Evolutionary conservation across 1,139 yeast species (phyloP).

Genomic region (Suhomyces yuchorum): DNA sequence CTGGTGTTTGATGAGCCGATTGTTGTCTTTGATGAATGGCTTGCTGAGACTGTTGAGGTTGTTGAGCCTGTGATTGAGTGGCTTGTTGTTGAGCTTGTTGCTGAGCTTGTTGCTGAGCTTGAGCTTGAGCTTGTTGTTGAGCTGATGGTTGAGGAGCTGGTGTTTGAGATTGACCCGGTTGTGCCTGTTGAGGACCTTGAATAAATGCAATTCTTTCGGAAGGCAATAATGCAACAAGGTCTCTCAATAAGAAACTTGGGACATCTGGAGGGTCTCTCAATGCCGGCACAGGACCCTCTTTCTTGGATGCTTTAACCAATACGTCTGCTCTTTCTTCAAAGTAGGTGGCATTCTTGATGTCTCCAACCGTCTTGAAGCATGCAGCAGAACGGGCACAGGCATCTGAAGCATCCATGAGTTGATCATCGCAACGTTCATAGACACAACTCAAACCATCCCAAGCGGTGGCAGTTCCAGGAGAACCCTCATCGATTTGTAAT

Average conservation of each 20-base stretch:
- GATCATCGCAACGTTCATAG: slow-evolving; percentile 65
- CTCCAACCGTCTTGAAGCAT: slow-evolving; percentile 54
- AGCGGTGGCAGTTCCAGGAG: slow-evolving; percentile 57
- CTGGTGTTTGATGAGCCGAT: slow-evolving; percentile 13
- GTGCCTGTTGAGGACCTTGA: slow-evolving; percentile 24
- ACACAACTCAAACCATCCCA: slow-evolving; percentile 69
- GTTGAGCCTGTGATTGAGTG: slow-evolving; percentile 8
- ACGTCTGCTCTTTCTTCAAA: slow-evolving; percentile 48
- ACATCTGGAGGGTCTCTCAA: slow-evolving; percentile 54
- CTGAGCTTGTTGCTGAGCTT: slow-evolving; percentile 11
- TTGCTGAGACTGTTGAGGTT: slow-evolving; percentile 13
- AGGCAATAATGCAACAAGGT: slow-evolving; percentile 47
- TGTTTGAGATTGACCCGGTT: slow-evolving; percentile 10
- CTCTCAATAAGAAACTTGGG: slow-evolving; percentile 49
- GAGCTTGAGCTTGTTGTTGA: slow-evolving; percentile 7
- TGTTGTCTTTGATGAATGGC: slow-evolving; percentile 14
- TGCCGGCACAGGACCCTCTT: slow-evolving; percentile 47
- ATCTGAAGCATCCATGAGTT: slow-evolving; percentile 59
- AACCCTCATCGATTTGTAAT: slow-evolving; percentile 50
- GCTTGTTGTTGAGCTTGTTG: slow-evolving; percentile 11
- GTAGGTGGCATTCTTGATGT: slow-evolving; percentile 39
- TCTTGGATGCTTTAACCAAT: slow-evolving; percentile 43
- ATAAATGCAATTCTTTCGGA: slow-evolving; percentile 44
- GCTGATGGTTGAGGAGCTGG: slow-evolving; percentile 13
- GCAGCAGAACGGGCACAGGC: slow-evolving; percentile 56